Percentiles rank a stretch among this genome's conserved stretches.
These are phyloP conservation scores for Ustilago lituana DNA, from an alignment of 1,284 basidiomycete species.

Conservation along the genomic window DNA sequence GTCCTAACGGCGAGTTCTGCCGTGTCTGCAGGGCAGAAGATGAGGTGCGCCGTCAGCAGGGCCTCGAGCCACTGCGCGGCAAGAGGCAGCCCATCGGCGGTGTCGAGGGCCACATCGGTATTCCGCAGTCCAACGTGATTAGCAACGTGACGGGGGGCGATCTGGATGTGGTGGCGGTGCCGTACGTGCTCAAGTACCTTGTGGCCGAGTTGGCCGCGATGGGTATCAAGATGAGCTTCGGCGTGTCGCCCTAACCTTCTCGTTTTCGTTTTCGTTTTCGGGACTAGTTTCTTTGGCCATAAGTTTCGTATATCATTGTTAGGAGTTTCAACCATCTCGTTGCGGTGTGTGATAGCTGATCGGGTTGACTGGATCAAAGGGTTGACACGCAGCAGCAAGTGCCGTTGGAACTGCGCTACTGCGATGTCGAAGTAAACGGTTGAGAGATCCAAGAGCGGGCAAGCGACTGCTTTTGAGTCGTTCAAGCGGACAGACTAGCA, in stretches of 20 bases:
- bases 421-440: no score
- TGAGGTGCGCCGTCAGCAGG: slow-evolving; percentile 36
- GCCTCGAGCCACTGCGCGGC: slow-evolving; percentile 34
- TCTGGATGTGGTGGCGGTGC: slow-evolving; percentile 75
- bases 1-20: slow-evolving; percentile 65
- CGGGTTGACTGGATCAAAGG: no score
- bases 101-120: slow-evolving; percentile 38
- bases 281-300: no score
- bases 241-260: slow-evolving; percentile 24
- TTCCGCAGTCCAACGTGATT: slow-evolving; percentile 49
- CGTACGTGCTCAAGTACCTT: slow-evolving; percentile 77
- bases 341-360: no score
- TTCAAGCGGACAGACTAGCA: no score
- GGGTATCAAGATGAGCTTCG: slow-evolving; percentile 71
- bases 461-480: no score
- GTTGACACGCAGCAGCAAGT: no score
- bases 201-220: slow-evolving; percentile 73
- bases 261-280: background rate
- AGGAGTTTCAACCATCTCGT: no score
- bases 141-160: slow-evolving; percentile 51
- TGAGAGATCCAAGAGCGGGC: no score
- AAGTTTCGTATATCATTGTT: no score
- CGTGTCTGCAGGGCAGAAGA: slow-evolving; percentile 58
- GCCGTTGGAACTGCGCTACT: no score
- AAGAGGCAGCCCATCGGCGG: slow-evolving; percentile 40